These are phyloP conservation scores for Talaromyces sp. DNA, from an alignment of 2,329 filamentous ascomycete species.

Conservation along the genomic window DNA sequence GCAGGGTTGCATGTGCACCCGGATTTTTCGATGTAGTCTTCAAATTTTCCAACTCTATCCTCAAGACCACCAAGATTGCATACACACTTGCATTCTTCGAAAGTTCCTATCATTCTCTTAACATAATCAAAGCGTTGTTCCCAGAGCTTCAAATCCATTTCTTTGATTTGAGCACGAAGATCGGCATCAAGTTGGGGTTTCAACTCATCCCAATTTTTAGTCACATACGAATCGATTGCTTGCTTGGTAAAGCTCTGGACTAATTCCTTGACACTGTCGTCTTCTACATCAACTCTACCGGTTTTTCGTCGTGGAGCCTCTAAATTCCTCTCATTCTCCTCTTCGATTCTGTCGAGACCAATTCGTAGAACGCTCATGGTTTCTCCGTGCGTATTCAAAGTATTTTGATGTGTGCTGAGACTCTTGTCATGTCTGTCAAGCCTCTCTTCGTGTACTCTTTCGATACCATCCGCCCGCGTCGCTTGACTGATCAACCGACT, in stretches of 20 bases:
- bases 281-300: not conserved
- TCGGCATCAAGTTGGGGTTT: not conserved
- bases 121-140: not conserved
- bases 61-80: not conserved
- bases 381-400: not conserved
- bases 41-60: not conserved
- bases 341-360: not conserved
- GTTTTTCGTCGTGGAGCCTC: not conserved
- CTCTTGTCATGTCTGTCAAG: not conserved
- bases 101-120: too few relatives aligned
- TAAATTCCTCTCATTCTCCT: not conserved
- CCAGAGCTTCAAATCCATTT: not conserved
- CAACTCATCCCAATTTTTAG: not conserved
- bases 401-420: not conserved
- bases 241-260: not conserved
- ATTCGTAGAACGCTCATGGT: not conserved
- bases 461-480: too few relatives aligned
- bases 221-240: not conserved
- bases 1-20: not conserved
- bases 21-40: not conserved
- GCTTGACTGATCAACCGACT: not conserved
- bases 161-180: not conserved
- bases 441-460: not conserved
- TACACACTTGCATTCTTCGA: not conserved
- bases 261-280: not conserved